A percentile compares a stretch with the other conserved stretches of the same genome.
phyloP scores from a whole-genome alignment of 148 eudicot species.

The Heliamphora exappendiculata region DNA sequence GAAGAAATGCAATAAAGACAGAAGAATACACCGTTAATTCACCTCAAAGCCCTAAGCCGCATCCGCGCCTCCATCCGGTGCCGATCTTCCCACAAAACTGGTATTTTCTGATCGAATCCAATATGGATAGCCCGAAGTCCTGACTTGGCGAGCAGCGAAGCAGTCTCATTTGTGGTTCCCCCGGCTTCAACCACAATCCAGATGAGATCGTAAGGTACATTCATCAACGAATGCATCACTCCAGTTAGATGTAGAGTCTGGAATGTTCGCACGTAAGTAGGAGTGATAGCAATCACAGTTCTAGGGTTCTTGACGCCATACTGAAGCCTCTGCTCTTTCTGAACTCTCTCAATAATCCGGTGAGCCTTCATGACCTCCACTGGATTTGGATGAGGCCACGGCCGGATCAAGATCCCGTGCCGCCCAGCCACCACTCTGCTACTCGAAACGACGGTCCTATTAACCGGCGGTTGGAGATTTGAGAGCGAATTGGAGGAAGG shows the following conservation, averaged over 20 bases:
- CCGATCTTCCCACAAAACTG: slow-evolving; percentile 66
- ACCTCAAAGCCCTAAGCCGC: slow-evolving; percentile 76
- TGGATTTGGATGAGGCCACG: slow-evolving; percentile 97
- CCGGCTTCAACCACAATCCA: slow-evolving; percentile 98
- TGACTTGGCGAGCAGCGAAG: slow-evolving; percentile 50
- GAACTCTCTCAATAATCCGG: slow-evolving; percentile 69
- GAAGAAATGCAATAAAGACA: background rate
- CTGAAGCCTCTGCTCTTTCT: slow-evolving; percentile 77
- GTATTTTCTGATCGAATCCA: slow-evolving; percentile 58
- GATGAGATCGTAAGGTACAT: slow-evolving; percentile 55
- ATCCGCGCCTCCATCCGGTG: slow-evolving; percentile 59
- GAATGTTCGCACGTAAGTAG: slow-evolving; percentile 83
- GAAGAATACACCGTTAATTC: background rate
- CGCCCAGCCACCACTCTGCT: slow-evolving; percentile 83
- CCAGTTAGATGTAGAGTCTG: slow-evolving; percentile 85
- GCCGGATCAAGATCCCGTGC: slow-evolving; percentile 83
- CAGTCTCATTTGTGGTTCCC: slow-evolving; percentile 69
- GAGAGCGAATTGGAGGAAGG: too few species aligned
- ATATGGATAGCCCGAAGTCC: slow-evolving; percentile 48
- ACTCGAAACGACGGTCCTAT: slow-evolving; percentile 24
- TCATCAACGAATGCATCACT: slow-evolving; percentile 90
- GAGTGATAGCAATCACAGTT: slow-evolving; percentile 62
- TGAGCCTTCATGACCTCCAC: slow-evolving; percentile 83
- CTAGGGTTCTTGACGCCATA: slow-evolving; percentile 78
- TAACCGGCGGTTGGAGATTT: slow-evolving; percentile 9